Evolutionary conservation across 345 rosid species (phyloP), one percentile per base, ranked within the genome.

Genomic region (Odontarrhena argentea): DNA sequence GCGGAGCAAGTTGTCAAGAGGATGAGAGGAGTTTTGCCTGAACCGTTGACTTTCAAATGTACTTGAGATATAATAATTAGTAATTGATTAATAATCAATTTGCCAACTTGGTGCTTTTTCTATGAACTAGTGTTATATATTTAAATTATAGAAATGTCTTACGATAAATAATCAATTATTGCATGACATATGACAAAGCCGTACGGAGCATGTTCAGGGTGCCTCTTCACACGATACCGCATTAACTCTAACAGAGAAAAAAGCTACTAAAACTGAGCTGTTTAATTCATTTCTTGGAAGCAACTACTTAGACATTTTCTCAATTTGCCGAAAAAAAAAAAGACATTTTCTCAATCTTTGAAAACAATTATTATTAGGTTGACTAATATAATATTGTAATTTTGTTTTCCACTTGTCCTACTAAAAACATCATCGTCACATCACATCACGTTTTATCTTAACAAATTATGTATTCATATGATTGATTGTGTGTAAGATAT

Each of bases 161-260:
- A 37, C 10, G 63, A 57, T 42, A 57, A 49, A 57, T 3, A 0
- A 50, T 37, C 28, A 53, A 66, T 66, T 44, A 74, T 26, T 60
- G 68, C 73, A 66, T 74, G 67, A 66, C 44, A 53, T 53, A 11
- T 60, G 66, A 25, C 58, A 28, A 74, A 74, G 53, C 66, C 73
- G 69, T 67, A 67, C 64, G 73, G 73, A 61, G 63, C 73, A 74
- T 73, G 73, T 67, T 67, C 42, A 36, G 77, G 71, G 73, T 37
- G 41, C 68, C 46, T 74, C 68, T 67, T 38, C 9, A 68, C 68
- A 74, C 73, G 73, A 74, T 38, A 67, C 35, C 1, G 69, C 77
- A 60, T 60, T 74, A 67, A 24, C 51, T 34, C 24, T 8, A 7
- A 57, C n/a, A 9, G 5, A 26, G 0, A 34, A 3, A 11, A 11